Evolutionary conservation across 148 eudicot species (phyloP).

Genomic region (Heliosperma pusillum): DNA sequence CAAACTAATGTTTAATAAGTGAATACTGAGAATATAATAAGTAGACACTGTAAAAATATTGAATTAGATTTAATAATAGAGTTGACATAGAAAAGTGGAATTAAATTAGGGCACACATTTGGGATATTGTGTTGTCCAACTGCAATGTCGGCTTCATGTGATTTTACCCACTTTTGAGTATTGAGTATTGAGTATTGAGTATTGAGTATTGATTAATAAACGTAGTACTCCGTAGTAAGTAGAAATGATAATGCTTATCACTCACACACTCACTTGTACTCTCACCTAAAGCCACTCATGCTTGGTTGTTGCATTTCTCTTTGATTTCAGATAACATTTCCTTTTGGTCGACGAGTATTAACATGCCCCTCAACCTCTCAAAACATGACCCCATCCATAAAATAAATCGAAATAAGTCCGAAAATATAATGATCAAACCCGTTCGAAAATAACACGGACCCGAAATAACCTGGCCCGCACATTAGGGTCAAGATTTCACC

Average conservation of each 20-base stretch:
- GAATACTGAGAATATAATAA: not conserved
- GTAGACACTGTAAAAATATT: not conserved
- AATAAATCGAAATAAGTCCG: too few relatives aligned
- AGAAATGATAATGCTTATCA: not conserved
- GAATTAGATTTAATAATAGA: not conserved
- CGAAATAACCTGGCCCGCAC: too few relatives aligned
- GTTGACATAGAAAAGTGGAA: not conserved
- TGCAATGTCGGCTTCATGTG: not conserved
- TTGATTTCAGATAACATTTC: too few relatives aligned
- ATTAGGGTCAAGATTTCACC: too few relatives aligned
- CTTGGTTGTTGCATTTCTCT: too few relatives aligned
- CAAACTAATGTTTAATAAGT: not conserved
- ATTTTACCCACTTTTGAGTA: not conserved
- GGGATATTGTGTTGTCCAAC: not conserved
- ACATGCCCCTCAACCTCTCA: too few relatives aligned
- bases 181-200: too few relatives aligned
- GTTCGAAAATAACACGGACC: too few relatives aligned
- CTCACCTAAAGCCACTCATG: conserved; percentile 1
- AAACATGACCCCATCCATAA: too few relatives aligned
- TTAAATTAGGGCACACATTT: not conserved
- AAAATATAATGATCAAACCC: too few relatives aligned
- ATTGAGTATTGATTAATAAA: not conserved
- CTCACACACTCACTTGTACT: not conserved
- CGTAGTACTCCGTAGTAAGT: not conserved
- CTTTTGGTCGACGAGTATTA: too few relatives aligned